phyloP scores from a whole-genome alignment of 768 basidiomycete species.

The Lactarius sp. region DNA sequence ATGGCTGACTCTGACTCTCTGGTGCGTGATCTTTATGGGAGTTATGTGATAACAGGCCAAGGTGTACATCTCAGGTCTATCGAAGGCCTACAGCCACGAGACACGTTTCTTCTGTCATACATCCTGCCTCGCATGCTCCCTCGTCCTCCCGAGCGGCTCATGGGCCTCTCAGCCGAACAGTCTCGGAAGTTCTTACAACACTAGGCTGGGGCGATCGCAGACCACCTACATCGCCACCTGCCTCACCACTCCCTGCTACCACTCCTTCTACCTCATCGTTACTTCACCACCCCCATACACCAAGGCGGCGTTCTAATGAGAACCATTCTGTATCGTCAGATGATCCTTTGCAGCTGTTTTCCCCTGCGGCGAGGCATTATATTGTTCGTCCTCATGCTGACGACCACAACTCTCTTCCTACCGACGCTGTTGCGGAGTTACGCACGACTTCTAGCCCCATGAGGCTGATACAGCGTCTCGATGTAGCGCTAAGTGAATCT shows the following conservation, averaged over 20 bases:
- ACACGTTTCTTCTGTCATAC: not conserved
- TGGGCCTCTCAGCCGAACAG: not conserved
- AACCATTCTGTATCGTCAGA: not conserved
- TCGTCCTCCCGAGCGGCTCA: not conserved
- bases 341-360: slow-evolving; percentile 5
- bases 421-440: not conserved
- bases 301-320: not conserved
- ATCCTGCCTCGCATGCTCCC: not conserved
- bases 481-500: no score
- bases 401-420: not conserved
- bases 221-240: slow-evolving; percentile 3
- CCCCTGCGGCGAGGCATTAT: not conserved
- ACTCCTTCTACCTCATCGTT: not conserved
- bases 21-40: no score
- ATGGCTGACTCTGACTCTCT: no score
- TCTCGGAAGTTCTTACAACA: not conserved
- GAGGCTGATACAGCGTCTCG: no score
- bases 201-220: not conserved
- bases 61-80: no score
- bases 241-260: not conserved
- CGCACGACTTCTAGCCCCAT: no score
- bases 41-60: no score
- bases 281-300: not conserved
- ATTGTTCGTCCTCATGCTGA: not conserved
- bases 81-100: not conserved